phyloP scores from a whole-genome alignment of 768 basidiomycete species.

The Agrocybe praecox region DNA sequence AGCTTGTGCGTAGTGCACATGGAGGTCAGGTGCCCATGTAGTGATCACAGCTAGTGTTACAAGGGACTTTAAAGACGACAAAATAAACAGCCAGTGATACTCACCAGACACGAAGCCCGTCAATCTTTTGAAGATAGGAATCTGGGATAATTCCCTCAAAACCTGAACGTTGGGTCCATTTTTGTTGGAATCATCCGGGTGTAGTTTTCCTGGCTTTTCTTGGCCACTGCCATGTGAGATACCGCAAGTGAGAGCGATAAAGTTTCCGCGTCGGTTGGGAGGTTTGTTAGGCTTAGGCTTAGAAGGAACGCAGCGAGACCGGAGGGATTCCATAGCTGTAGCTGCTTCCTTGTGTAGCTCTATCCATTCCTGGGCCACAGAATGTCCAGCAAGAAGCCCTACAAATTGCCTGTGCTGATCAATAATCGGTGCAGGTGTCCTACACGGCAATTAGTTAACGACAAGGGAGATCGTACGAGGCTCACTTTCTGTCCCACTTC shows the following conservation, averaged over 20 bases:
- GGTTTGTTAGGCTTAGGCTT: too few species aligned
- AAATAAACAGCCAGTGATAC: too few species aligned
- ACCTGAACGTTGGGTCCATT: background rate
- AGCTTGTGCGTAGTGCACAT: background rate
- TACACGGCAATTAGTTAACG: background rate
- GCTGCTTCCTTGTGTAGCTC: background rate
- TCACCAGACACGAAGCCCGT: slow-evolving; percentile 4
- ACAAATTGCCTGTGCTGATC: background rate
- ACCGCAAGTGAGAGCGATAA: background rate
- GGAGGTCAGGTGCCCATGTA: slow-evolving; percentile 4
- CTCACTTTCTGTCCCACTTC: slow-evolving; percentile 9
- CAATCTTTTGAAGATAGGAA: background rate
- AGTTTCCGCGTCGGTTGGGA: background rate
- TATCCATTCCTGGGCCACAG: background rate
- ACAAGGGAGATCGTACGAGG: background rate
- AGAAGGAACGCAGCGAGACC: background rate
- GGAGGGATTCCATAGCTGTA: background rate
- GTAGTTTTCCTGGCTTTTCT: background rate
- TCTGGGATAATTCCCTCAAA: background rate
- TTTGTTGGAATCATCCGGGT: background rate
- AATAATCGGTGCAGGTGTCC: background rate
- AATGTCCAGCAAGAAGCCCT: slow-evolving; percentile 1
- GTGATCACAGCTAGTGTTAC: background rate
- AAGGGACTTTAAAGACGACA: too few species aligned
- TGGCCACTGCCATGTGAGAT: slow-evolving; percentile 7